These are phyloP conservation scores for Luffa aegyptiaca DNA, from an alignment of 306 rosid species.

Conservation along the genomic window DNA sequence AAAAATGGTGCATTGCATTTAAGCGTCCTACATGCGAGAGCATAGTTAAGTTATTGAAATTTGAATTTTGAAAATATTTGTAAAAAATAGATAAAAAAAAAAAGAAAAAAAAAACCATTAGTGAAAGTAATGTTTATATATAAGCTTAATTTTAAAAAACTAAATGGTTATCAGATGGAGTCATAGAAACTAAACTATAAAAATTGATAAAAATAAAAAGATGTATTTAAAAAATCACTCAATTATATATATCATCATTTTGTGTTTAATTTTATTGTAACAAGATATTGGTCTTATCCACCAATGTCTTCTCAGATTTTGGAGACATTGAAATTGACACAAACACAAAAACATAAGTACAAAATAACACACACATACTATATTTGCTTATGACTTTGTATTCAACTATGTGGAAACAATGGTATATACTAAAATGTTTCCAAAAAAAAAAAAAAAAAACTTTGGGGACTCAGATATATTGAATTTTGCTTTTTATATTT, in stretches of 20 bases:
- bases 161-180: too few relatives aligned
- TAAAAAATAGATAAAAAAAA: too few relatives aligned
- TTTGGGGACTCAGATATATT: neutral
- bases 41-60: too few relatives aligned
- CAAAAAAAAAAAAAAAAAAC: neutral
- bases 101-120: too few relatives aligned
- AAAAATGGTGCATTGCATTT: too few relatives aligned
- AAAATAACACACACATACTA: neutral
- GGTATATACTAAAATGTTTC: slow-evolving; percentile 1
- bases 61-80: too few relatives aligned
- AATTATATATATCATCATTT: neutral
- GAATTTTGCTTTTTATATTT: neutral
- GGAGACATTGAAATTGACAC: slow-evolving; percentile 2
- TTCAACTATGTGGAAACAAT: neutral
- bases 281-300: neutral
- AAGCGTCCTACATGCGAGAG: too few relatives aligned
- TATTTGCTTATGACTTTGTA: neutral
- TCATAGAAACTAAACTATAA: too few relatives aligned
- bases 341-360: neutral
- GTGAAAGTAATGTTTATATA: too few relatives aligned
- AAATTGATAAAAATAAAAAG: too few relatives aligned
- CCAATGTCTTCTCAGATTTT: neutral
- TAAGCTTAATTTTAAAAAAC: too few relatives aligned
- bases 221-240: too few relatives aligned
- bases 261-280: neutral